Evolutionary conservation across 441 rosid species (phyloP).

Genomic region (Kokia cookei): DNA sequence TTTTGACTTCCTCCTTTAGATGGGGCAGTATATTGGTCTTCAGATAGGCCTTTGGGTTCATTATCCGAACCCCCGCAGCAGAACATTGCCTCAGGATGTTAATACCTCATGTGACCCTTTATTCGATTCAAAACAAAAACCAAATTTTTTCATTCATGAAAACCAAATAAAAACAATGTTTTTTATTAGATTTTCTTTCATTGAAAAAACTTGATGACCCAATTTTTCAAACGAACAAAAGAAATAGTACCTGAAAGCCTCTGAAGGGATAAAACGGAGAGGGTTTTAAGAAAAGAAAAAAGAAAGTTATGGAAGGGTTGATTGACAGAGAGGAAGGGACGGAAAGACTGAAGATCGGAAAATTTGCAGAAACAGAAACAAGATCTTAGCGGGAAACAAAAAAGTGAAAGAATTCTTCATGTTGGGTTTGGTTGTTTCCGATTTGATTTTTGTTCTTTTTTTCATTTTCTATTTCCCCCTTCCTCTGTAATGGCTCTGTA

Average conservation of each 20-base stretch:
- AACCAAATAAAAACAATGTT: no score
- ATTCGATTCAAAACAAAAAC: no score
- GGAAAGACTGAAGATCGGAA: background rate
- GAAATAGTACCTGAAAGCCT: constrained; percentile 8
- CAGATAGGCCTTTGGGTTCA: constrained; percentile 57
- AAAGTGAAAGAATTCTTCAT: background rate
- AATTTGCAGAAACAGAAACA: background rate
- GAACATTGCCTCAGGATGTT: constrained; percentile 40
- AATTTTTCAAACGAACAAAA: background rate
- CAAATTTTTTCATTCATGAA: no score
- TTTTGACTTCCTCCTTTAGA: constrained; percentile 48
- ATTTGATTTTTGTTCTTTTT: background rate
- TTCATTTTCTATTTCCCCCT: background rate
- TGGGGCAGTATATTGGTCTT: constrained; percentile 60
- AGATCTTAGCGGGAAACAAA: background rate
- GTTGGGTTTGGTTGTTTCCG: background rate
- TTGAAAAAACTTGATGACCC: no score
- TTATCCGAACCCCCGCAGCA: constrained; percentile 85
- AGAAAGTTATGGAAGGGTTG: background rate
- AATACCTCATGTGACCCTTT: constrained; percentile 3
- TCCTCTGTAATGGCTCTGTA: constrained; percentile 11
- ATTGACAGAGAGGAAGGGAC: background rate
- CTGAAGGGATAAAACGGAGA: constrained; percentile 12
- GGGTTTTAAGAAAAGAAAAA: background rate
- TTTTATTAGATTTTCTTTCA: no score